Evolutionary conservation across 2,329 filamentous ascomycete species (phyloP).

Genomic region (Diplodia mutila): DNA sequence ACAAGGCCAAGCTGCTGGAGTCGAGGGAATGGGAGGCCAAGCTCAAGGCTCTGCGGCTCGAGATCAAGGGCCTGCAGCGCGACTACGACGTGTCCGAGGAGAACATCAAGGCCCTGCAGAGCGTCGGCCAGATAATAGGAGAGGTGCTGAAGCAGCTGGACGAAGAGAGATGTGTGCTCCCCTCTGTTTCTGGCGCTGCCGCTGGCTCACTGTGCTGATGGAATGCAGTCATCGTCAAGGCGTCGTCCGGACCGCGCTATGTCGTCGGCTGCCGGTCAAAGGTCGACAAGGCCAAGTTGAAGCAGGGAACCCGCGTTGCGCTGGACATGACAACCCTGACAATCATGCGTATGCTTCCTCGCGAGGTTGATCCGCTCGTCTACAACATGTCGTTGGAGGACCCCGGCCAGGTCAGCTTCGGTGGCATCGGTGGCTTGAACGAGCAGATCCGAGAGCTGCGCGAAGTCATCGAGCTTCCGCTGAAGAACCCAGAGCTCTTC

Average conservation of each 20-base stretch:
- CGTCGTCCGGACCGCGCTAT: slow-evolving; percentile 94
- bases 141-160: slow-evolving; percentile 99
- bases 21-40: slow-evolving; percentile 99
- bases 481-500: slow-evolving; percentile 99
- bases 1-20: slow-evolving; percentile 69
- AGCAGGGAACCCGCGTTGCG: slow-evolving; percentile 96
- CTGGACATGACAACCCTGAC: slow-evolving; percentile 99
- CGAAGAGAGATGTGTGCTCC: slow-evolving; percentile 87
- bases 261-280: slow-evolving; percentile 98
- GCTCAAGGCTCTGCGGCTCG: slow-evolving; percentile 88
- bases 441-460: slow-evolving; percentile 97
- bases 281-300: slow-evolving; percentile 95
- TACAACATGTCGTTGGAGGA: slow-evolving; percentile 99
- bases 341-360: slow-evolving; percentile 99
- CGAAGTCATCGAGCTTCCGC: slow-evolving; percentile 94
- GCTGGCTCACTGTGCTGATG: neutral
- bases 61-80: slow-evolving; percentile 93
- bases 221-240: slow-evolving; percentile 93
- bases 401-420: slow-evolving; percentile 96
- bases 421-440: slow-evolving; percentile 94
- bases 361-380: slow-evolving; percentile 96
- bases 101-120: slow-evolving; percentile 99
- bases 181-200: neutral
- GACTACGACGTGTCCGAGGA: slow-evolving; percentile 98
- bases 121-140: slow-evolving; percentile 98